A percentile compares a stretch with the other conserved stretches of the same genome.
Evolutionary conservation across 2,329 filamentous ascomycete genomes (phyloP).

Genomic region (Hymenoscyphus fructigenus): DNA sequence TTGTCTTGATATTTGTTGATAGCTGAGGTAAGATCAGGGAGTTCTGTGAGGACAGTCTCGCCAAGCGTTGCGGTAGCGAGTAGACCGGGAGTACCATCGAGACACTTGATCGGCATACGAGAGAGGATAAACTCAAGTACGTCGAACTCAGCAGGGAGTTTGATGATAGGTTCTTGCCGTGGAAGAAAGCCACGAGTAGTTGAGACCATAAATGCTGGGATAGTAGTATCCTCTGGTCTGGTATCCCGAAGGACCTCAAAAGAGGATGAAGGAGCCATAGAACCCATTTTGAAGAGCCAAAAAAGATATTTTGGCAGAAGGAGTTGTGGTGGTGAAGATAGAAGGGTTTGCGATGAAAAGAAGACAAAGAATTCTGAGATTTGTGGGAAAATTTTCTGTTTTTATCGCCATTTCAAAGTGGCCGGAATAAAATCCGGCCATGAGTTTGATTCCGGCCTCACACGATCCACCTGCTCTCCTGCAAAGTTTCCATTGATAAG

Average conservation of each 20-base stretch:
- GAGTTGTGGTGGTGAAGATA: not conserved
- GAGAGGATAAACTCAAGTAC: slow-evolving; percentile 69
- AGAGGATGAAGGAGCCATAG: slow-evolving; percentile 28
- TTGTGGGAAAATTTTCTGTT: slow-evolving; percentile 22
- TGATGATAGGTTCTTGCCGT: slow-evolving; percentile 58
- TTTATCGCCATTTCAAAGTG: slow-evolving; percentile 30
- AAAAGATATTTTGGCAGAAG: not conserved
- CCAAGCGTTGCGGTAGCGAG: slow-evolving; percentile 74
- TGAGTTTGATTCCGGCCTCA: slow-evolving; percentile 16
- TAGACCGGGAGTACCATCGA: slow-evolving; percentile 72
- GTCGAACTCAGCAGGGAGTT: slow-evolving; percentile 72
- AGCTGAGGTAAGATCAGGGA: slow-evolving; percentile 73
- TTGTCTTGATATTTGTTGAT: slow-evolving; percentile 73
- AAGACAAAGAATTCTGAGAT: slow-evolving; percentile 20
- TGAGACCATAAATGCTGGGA: slow-evolving; percentile 78
- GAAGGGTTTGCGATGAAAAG: slow-evolving; percentile 14
- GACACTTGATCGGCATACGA: slow-evolving; percentile 76
- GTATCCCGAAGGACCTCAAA: slow-evolving; percentile 66
- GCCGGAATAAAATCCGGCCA: slow-evolving; percentile 35
- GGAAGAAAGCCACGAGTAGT: slow-evolving; percentile 74
- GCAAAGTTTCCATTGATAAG: slow-evolving; percentile 4
- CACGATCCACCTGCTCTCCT: not conserved
- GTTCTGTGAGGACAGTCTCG: slow-evolving; percentile 66
- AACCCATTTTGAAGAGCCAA: slow-evolving; percentile 32
- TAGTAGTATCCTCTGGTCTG: slow-evolving; percentile 57